A percentile compares a stretch with the other conserved stretches of the same genome.
phyloP scores from a whole-genome alignment of 2,329 filamentous ascomycete species.

The Botrytis squamosa region DNA sequence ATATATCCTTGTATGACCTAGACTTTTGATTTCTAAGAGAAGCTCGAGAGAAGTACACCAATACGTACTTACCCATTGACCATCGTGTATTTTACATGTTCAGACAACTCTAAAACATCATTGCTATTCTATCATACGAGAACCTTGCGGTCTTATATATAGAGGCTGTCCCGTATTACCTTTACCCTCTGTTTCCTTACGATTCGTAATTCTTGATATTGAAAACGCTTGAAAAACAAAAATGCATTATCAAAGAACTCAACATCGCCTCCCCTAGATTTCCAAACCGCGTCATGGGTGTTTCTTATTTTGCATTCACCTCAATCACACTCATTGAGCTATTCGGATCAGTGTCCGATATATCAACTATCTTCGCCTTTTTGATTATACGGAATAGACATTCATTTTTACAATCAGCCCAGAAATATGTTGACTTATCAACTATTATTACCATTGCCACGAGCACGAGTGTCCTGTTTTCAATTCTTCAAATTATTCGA shows the following conservation, averaged over 20 bases:
- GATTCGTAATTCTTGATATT: neutral
- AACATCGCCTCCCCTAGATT: conserved; percentile 4
- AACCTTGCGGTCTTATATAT: neutral
- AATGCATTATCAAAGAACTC: conserved; percentile 13
- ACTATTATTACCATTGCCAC: conserved; percentile 22
- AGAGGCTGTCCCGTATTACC: neutral
- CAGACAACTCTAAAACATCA: conserved; percentile 1
- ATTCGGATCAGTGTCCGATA: conserved; percentile 17
- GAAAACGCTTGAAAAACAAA: neutral
- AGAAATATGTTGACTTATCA: conserved; percentile 21
- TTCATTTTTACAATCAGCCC: conserved; percentile 8
- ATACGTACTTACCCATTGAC: neutral
- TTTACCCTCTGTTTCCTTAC: neutral
- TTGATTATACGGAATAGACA: conserved; percentile 22
- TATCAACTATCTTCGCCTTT: conserved; percentile 21
- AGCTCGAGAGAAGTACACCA: neutral
- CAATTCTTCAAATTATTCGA: conserved; percentile 28
- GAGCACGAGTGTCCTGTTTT: conserved; percentile 18
- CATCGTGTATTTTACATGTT: neutral
- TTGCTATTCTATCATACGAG: neutral
- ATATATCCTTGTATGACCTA: conserved; percentile 14
- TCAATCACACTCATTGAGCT: conserved; percentile 2
- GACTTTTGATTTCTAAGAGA: neutral
- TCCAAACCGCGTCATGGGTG: conserved; percentile 2
- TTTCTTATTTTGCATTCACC: conserved; percentile 4